phyloP scores from a whole-genome alignment of 139 green algal genomes.

The Volvox reticuliferus region DNA sequence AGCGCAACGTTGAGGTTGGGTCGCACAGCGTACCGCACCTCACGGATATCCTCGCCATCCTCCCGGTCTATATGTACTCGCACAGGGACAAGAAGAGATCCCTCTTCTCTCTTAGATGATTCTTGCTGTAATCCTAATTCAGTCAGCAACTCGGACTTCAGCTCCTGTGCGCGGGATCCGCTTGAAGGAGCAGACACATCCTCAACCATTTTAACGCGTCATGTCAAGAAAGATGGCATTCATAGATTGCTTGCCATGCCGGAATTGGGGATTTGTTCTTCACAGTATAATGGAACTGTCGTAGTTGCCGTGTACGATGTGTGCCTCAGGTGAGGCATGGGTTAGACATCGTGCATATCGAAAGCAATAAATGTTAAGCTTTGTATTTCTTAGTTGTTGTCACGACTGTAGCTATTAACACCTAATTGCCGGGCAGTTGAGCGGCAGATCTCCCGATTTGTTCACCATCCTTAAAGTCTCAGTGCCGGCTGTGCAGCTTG shows the following conservation, averaged over 20 bases:
- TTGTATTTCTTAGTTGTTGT: too few species aligned
- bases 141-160: background rate
- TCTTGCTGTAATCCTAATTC: background rate
- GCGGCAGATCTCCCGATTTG: background rate
- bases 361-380: too few species aligned
- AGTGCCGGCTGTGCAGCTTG: background rate
- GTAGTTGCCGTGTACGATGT: too few species aligned
- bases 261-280: too few species aligned
- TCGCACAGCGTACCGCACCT: background rate
- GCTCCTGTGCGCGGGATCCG: background rate
- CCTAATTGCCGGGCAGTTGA: background rate
- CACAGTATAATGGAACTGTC: too few species aligned
- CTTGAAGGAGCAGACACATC: background rate
- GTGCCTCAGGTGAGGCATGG: too few species aligned
- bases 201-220: background rate
- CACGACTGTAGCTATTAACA: too few species aligned
- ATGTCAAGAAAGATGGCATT: too few species aligned
- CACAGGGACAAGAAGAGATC: conserved; percentile 3
- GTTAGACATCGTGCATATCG: too few species aligned
- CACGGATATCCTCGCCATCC: conserved; percentile 34
- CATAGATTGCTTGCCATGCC: too few species aligned
- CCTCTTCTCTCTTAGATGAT: background rate
- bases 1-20: too few species aligned
- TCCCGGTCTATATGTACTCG: conserved; percentile 14
- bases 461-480: background rate